Evolutionary conservation across 805 yeast species (phyloP).

Genomic region (Teunomyces aglyptinius): DNA sequence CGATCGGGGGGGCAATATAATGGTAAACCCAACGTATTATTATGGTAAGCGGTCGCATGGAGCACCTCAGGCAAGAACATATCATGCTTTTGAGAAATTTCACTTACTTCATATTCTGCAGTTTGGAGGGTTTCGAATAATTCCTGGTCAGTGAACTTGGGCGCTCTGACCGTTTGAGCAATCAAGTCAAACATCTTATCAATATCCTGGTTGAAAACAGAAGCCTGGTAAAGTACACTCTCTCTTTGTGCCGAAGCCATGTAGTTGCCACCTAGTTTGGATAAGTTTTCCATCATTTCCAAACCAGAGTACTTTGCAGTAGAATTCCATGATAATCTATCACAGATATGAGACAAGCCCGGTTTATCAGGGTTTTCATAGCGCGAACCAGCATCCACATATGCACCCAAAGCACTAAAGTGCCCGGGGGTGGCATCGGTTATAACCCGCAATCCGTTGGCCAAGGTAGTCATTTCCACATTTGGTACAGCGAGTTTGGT

Average conservation of each 20-base stretch:
- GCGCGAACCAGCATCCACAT: constrained; percentile 87
- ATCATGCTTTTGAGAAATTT: constrained; percentile 81
- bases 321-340: constrained; percentile 80
- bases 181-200: constrained; percentile 74
- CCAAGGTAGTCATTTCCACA: constrained; percentile 39
- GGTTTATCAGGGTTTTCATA: constrained; percentile 58
- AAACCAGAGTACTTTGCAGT: constrained; percentile 57
- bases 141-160: constrained; percentile 67
- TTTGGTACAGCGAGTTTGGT: background rate
- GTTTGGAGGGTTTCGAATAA: constrained; percentile 69
- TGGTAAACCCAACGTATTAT: constrained; percentile 81
- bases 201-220: constrained; percentile 84
- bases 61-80: constrained; percentile 84
- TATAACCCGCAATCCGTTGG: constrained; percentile 79
- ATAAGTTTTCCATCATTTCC: constrained; percentile 72
- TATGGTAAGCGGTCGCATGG: constrained; percentile 75
- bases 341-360: constrained; percentile 83
- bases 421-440: constrained; percentile 87
- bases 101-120: constrained; percentile 78
- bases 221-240: constrained; percentile 88
- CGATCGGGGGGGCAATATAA: constrained; percentile 75
- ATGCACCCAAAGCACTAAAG: constrained; percentile 86
- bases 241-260: constrained; percentile 93
- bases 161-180: constrained; percentile 74
- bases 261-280: constrained; percentile 87